Conservation (phyloP, 73 alveolate genomes). For the Uronychia setigera region DNA sequence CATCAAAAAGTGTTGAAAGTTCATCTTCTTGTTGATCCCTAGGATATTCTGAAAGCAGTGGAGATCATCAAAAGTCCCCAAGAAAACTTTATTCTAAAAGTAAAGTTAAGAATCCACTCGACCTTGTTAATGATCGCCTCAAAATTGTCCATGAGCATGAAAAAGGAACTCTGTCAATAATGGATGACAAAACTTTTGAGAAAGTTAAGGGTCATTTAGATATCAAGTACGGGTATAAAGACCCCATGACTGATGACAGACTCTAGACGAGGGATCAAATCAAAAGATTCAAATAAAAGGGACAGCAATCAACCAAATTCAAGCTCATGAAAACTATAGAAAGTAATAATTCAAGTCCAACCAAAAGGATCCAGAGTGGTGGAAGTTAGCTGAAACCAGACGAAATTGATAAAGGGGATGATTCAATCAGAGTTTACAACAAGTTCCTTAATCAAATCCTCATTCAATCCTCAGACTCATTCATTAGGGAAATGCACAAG, state of each 20-base stretch:
- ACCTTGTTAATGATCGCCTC: not conserved
- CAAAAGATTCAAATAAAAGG: not conserved
- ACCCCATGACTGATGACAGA: not conserved
- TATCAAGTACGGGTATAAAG: not conserved
- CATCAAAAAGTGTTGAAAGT: too few relatives aligned
- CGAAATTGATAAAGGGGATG: not conserved
- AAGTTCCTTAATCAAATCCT: not conserved
- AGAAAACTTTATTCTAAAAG: too few relatives aligned
- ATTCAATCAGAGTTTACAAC: not conserved
- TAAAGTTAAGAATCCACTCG: not conserved
- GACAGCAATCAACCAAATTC: not conserved
- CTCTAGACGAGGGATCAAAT: not conserved
- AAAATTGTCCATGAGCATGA: not conserved
- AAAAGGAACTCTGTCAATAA: not conserved
- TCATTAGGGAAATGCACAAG: not conserved
- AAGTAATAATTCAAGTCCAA: too few relatives aligned
- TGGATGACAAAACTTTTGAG: not conserved
- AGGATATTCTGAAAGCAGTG: too few relatives aligned
- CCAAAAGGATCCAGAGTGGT: not conserved
- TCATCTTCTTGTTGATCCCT: too few relatives aligned
- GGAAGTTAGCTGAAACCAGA: not conserved
- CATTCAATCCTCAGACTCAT: not conserved
- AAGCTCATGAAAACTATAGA: not conserved
- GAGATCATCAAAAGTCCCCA: too few relatives aligned
- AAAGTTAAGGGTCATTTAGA: not conserved